These are phyloP conservation scores for Candida hungchunana DNA, from an alignment of 805 yeast genomes.

Conservation along the genomic window DNA sequence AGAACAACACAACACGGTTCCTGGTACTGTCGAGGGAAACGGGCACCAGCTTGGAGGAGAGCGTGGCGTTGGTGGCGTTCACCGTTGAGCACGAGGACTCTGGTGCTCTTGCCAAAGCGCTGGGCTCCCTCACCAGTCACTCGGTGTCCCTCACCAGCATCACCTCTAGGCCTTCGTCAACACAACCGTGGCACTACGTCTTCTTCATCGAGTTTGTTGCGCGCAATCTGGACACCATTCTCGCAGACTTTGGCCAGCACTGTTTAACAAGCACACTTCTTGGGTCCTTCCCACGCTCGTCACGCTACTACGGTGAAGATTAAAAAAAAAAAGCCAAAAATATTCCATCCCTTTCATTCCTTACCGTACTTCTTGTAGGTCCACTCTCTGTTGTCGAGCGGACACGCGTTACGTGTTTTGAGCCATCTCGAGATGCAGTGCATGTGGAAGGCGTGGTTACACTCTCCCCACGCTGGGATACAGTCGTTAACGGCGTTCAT, in stretches of 20 bases:
- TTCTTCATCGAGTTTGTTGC: constrained; percentile 78
- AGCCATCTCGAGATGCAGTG: constrained; percentile 97
- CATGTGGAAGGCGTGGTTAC: constrained; percentile 97
- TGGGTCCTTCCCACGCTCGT: constrained; percentile 15
- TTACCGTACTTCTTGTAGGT: constrained; percentile 68
- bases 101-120: constrained; percentile 68
- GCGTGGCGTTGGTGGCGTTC: constrained; percentile 57
- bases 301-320: constrained; percentile 14
- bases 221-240: constrained; percentile 31
- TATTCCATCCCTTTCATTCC: constrained; percentile 26
- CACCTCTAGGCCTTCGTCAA: constrained; percentile 70
- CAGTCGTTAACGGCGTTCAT: constrained; percentile 76
- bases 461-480: constrained; percentile 94
- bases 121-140: constrained; percentile 51
- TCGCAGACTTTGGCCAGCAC: constrained; percentile 38
- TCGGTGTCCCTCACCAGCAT: constrained; percentile 66
- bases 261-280: constrained; percentile 52
- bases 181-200: constrained; percentile 72
- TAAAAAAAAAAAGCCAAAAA: not conserved
- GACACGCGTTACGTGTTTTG: constrained; percentile 92
- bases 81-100: constrained; percentile 61
- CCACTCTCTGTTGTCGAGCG: constrained; percentile 94
- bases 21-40: constrained; percentile 43
- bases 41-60: not conserved
- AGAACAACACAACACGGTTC: constrained; percentile 82